Conservation (phyloP, 345 rosid genomes). For the Luvunga scandens region DNA sequence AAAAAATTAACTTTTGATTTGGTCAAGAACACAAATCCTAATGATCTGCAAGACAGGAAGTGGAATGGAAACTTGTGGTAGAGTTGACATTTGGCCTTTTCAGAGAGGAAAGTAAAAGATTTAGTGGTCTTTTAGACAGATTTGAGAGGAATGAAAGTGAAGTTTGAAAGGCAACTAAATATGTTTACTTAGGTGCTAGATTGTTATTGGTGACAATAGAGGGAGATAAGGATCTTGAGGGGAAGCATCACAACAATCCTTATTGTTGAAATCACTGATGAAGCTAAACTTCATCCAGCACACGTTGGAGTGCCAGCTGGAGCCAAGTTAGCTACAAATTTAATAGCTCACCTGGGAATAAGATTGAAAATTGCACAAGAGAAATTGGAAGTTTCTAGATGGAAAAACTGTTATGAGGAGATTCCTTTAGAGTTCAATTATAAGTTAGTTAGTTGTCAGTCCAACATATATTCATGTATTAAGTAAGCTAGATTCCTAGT, state of each 20-base stretch:
- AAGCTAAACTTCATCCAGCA: too few relatives aligned
- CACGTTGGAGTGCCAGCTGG: too few relatives aligned
- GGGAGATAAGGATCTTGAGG: slow-evolving; percentile 52
- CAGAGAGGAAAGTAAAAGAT: slow-evolving; percentile 32
- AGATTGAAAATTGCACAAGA: too few relatives aligned
- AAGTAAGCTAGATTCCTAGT: too few relatives aligned
- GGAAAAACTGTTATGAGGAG: too few relatives aligned
- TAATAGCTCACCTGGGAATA: too few relatives aligned
- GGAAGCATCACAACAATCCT: slow-evolving; percentile 40
- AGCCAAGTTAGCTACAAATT: too few relatives aligned
- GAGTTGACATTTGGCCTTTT: slow-evolving; percentile 42
- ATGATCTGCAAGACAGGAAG: slow-evolving; percentile 39
- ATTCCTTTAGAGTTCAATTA: too few relatives aligned
- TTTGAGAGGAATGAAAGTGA: slow-evolving; percentile 7
- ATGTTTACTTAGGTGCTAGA: slow-evolving; percentile 20
- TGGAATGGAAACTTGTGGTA: slow-evolving; percentile 36
- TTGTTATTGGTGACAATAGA: slow-evolving; percentile 38
- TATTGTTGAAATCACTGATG: too few relatives aligned
- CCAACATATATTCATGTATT: too few relatives aligned
- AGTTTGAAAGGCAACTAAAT: slow-evolving; percentile 6
- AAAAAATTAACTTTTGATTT: slow-evolving; percentile 35
- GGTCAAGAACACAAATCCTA: slow-evolving; percentile 35
- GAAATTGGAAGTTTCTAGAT: too few relatives aligned
- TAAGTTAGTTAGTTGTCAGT: too few relatives aligned
- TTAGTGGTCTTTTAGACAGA: slow-evolving; percentile 18